Evolutionary conservation across 345 rosid species (phyloP), one percentile per base, ranked within the genome.

Genomic region (Microcos paniculata): DNA sequence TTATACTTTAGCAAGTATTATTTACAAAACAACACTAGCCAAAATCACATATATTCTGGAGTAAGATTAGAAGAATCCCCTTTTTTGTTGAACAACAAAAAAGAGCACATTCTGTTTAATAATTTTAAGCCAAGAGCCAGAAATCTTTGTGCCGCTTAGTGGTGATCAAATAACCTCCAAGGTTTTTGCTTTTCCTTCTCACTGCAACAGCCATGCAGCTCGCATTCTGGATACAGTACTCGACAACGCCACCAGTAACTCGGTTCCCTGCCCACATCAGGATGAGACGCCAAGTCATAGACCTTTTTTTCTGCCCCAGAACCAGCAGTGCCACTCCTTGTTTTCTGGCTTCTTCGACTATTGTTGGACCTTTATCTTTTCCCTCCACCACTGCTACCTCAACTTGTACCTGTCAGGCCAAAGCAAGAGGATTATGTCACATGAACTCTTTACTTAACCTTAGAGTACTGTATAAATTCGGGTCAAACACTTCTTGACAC

Each of bases 91-190:
- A n/a, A 31, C 4, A 7, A 18, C 18, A 59, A 12, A 42, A 23
- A 4, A 0, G 30, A 63, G 45, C 26, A 12, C n/a, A 62, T 49
- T 2, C 7, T 35, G 30, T 31, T 53, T 2, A n/a, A n/a, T 30
- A 53, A 5, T 30, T 33, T 78, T 72, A 93, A 57, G 99, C 99
- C 49, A 95, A 80, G 73, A 95, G 97, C 99, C 99, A 93, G 85
- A 95, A 95, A 82, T 95, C 99, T 81, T 85, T 95, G 76, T 93
- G 99, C 42, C 96, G 92, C 70, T 91, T 95, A 16, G 99, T 95
- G 80, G 97, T 95, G 78, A 95, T 92, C 86, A 91, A 80, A 70
- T 91, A 95, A 5, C 99, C 99, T 46, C 99, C 99, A 59, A 84
- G 85, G 77, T 85, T 93, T 79, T 90, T 89, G 88, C 89, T 80